Percentiles rank a stretch among this genome's conserved stretches.
Conservation (phyloP, 257 asterid species). For the Nicotiana knightiana region DNA sequence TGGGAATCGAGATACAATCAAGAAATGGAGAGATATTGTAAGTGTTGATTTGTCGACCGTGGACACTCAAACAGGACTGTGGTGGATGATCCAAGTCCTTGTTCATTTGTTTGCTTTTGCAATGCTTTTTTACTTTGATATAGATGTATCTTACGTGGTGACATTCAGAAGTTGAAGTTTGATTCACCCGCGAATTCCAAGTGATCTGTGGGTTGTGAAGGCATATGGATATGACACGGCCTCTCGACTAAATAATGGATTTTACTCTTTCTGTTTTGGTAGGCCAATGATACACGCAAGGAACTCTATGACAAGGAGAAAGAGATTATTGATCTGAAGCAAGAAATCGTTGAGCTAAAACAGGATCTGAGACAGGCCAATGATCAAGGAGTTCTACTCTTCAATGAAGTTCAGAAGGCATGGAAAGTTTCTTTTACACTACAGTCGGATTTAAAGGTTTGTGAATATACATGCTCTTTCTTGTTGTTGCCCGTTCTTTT, state of each 20-base stretch:
- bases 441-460: slow-evolving; percentile 94
- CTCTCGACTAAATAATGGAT: not conserved
- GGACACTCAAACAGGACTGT: not conserved
- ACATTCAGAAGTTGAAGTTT: not conserved
- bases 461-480: slow-evolving; percentile 8
- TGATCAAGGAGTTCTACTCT: slow-evolving; percentile 88
- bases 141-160: not conserved
- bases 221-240: not conserved
- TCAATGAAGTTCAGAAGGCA: slow-evolving; percentile 96
- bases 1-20: slow-evolving; percentile 91
- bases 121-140: not conserved
- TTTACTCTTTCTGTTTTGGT: slow-evolving; percentile 14
- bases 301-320: slow-evolving; percentile 86
- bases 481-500: not conserved
- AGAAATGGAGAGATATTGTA: slow-evolving; percentile 96
- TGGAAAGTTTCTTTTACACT: slow-evolving; percentile 90
- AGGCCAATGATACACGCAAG: slow-evolving; percentile 96
- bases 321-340: slow-evolving; percentile 64
- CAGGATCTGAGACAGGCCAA: slow-evolving; percentile 73
- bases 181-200: not conserved
- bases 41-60: slow-evolving; percentile 24
- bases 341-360: slow-evolving; percentile 50
- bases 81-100: not conserved
- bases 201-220: not conserved
- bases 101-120: not conserved